These are phyloP conservation scores for Citrus sp. DNA, from an alignment of 345 rosid genomes.

Conservation along the genomic window DNA sequence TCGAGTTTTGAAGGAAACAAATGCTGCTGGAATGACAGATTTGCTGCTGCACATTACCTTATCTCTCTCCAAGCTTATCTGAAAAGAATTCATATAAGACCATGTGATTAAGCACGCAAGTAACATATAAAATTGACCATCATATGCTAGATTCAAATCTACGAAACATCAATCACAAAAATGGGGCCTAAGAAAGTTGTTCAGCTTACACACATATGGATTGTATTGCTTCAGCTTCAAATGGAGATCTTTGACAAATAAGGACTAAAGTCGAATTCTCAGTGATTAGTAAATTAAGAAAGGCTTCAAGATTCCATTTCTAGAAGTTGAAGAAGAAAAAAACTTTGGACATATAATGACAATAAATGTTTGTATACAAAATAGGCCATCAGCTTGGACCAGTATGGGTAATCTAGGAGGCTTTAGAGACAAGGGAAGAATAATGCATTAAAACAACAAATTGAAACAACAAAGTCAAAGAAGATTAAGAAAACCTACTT, in stretches of 20 bases:
- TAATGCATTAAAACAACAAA: neutral
- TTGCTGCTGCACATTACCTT: slow-evolving; percentile 40
- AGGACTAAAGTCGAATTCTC: neutral
- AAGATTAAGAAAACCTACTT: slow-evolving; percentile 16
- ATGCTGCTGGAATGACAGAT: slow-evolving; percentile 70
- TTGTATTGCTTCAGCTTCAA: neutral
- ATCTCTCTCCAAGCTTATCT: slow-evolving; percentile 72
- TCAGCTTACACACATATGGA: neutral
- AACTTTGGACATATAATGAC: neutral
- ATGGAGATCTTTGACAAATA: neutral
- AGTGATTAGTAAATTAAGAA: neutral
- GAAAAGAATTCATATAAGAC: slow-evolving; percentile 16
- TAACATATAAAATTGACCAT: neutral
- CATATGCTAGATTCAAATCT: neutral
- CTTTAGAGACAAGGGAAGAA: neutral
- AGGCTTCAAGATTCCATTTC: neutral
- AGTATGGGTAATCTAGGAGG: neutral
- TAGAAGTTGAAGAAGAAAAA: neutral
- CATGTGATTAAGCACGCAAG: neutral
- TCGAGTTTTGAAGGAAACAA: slow-evolving; percentile 82
- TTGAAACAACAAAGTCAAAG: neutral
- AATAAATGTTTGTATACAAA: neutral
- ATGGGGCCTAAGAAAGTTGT: neutral
- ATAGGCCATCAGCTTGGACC: neutral
- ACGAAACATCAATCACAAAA: neutral